Percentiles rank a stretch among this genome's conserved stretches.
Evolutionary conservation across 2,329 filamentous ascomycete genomes (phyloP).

Genomic region (Aspergillus sp.): DNA sequence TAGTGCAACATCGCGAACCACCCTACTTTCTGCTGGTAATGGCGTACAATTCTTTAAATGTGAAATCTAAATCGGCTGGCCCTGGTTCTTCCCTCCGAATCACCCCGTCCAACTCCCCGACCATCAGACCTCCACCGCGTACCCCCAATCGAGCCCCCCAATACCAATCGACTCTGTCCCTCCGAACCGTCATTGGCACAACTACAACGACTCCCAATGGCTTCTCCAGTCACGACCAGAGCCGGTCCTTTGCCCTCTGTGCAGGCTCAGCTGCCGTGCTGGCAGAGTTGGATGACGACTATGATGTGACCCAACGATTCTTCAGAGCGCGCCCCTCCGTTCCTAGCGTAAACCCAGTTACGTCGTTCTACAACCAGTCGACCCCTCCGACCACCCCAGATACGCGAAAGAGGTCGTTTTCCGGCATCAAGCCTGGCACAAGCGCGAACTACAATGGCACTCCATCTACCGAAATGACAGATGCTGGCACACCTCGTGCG

Average conservation of each 20-base stretch:
- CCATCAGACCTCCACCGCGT: conserved; percentile 59
- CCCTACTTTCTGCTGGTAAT: conserved; percentile 24
- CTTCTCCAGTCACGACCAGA: conserved; percentile 75
- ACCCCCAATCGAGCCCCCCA: conserved; percentile 55
- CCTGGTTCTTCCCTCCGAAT: conserved; percentile 53
- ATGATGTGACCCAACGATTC: conserved; percentile 72
- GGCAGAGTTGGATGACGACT: conserved; percentile 69
- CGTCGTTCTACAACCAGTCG: conserved; percentile 52
- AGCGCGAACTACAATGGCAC: conserved; percentile 44
- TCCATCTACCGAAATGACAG: conserved; percentile 52
- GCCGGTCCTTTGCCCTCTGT: conserved; percentile 76
- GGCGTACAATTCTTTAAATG: conserved; percentile 33
- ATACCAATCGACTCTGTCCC: conserved; percentile 56
- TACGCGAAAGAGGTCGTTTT: conserved; percentile 58
- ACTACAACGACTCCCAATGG: conserved; percentile 81
- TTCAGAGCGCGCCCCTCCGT: conserved; percentile 76
- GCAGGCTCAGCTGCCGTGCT: conserved; percentile 93
- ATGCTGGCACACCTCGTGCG: conserved; percentile 63
- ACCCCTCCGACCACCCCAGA: conserved; percentile 57
- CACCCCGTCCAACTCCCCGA: conserved; percentile 76
- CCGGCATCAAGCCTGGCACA: conserved; percentile 49
- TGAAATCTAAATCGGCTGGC: conserved; percentile 35
- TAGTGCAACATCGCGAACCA: conserved; percentile 23
- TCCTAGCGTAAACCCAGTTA: conserved; percentile 63
- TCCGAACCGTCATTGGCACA: conserved; percentile 85